phyloP scores from a whole-genome alignment of 345 rosid genomes.

The Camelina laxa region DNA sequence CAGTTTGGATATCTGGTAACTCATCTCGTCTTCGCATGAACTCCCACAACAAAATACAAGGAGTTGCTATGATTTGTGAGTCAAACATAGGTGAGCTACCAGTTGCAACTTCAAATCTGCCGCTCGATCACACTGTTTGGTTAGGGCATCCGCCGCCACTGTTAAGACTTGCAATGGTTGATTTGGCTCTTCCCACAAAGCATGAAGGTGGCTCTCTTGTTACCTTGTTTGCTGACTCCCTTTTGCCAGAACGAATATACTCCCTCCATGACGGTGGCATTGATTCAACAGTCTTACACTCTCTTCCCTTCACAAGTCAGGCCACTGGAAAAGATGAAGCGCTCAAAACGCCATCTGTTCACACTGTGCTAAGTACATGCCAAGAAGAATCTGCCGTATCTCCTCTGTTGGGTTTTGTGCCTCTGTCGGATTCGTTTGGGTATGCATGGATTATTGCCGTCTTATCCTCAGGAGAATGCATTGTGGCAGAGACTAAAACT shows the following conservation, averaged over 20 bases:
- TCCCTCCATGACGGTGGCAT: constrained; percentile 80
- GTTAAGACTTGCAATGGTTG: constrained; percentile 88
- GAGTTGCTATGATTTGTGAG: constrained; percentile 96
- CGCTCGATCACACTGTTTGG: constrained; percentile 77
- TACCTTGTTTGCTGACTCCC: constrained; percentile 71
- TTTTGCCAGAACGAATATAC: constrained; percentile 82
- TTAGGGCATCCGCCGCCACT: constrained; percentile 87
- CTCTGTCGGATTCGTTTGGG: constrained; percentile 87
- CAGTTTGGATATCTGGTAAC: constrained; percentile 80
- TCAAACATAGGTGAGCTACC: constrained; percentile 54
- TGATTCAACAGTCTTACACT: constrained; percentile 85
- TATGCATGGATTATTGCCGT: constrained; percentile 84
- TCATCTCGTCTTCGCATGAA: constrained; percentile 76
- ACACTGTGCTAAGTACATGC: constrained; percentile 87
- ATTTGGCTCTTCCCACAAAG: constrained; percentile 78
- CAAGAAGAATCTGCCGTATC: constrained; percentile 61
- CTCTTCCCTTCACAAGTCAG: constrained; percentile 92
- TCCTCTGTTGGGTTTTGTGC: constrained; percentile 67
- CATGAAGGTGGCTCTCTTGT: constrained; percentile 53
- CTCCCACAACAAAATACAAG: constrained; percentile 58
- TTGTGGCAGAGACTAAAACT: constrained; percentile 86
- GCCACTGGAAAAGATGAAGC: constrained; percentile 70
- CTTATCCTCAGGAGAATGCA: constrained; percentile 68
- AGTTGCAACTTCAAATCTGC: constrained; percentile 58
- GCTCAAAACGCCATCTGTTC: constrained; percentile 77